A percentile compares a stretch with the other conserved stretches of the same genome.
Evolutionary conservation across 2,329 filamentous ascomycete species (phyloP).

Genomic region (Beauveria sp.): DNA sequence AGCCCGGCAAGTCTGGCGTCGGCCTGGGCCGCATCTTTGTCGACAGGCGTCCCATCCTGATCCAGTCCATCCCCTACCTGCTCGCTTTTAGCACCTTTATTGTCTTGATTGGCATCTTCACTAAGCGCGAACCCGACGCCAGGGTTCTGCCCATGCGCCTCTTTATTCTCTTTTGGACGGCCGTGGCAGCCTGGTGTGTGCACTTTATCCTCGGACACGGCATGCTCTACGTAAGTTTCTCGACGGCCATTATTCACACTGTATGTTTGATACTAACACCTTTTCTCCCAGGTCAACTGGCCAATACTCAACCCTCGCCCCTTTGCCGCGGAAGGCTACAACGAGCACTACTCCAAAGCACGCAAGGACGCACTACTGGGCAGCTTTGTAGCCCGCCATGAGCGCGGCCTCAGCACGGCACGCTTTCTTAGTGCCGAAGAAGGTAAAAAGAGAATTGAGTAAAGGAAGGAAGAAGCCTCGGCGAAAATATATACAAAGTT

Average conservation of each 20-base stretch:
- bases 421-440: conserved; percentile 83
- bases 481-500: conserved; percentile 1
- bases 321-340: conserved; percentile 80
- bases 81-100: conserved; percentile 82
- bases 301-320: conserved; percentile 87
- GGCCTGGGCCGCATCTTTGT: conserved; percentile 70
- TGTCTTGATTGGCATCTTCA: conserved; percentile 66
- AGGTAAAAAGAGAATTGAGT: conserved; percentile 97
- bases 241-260: not conserved
- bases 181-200: conserved; percentile 61
- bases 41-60: conserved; percentile 75
- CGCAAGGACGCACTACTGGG: conserved; percentile 78
- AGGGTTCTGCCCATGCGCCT: conserved; percentile 74
- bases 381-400: conserved; percentile 58
- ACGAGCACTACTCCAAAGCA: conserved; percentile 76
- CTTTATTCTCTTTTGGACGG: conserved; percentile 72
- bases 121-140: conserved; percentile 62
- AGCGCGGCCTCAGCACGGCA: conserved; percentile 76
- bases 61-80: conserved; percentile 91
- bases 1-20: conserved; percentile 63
- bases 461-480: conserved; percentile 19
- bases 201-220: conserved; percentile 78
- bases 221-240: conserved; percentile 78
- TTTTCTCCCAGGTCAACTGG: conserved; percentile 77
- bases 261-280: conserved; percentile 15